phyloP scores from a whole-genome alignment of 1,284 basidiomycete species.

The Leccinum huronense region DNA sequence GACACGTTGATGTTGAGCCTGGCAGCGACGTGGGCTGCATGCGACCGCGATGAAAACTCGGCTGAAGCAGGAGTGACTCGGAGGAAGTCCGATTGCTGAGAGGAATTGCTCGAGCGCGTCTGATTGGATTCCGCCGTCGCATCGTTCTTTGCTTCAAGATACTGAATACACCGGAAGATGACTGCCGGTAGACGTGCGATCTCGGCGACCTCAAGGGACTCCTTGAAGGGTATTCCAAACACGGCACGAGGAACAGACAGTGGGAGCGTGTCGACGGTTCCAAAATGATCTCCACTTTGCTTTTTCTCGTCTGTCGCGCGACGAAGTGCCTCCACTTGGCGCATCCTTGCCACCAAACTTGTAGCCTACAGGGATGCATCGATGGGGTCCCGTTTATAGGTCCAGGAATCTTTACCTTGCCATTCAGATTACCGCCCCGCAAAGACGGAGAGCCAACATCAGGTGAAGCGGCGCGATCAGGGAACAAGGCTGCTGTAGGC shows the following conservation, averaged over 20 bases:
- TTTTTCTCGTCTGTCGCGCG: conserved; percentile 76
- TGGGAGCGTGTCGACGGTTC: conserved; percentile 51
- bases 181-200: conserved; percentile 92
- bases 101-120: conserved; percentile 43
- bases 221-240: conserved; percentile 86
- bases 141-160: conserved; percentile 78
- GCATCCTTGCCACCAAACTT: conserved; percentile 78
- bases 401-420: conserved; percentile 83
- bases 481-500: conserved; percentile 39
- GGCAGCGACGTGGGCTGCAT: conserved; percentile 62
- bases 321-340: conserved; percentile 43
- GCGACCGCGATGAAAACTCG: conserved; percentile 37
- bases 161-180: conserved; percentile 91
- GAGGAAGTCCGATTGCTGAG: conserved; percentile 26
- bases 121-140: conserved; percentile 49
- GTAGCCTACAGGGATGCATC: conserved; percentile 75
- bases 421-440: conserved; percentile 39
- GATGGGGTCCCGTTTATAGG: conserved; percentile 78
- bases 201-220: conserved; percentile 85
- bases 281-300: conserved; percentile 88
- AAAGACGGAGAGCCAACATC: conserved; percentile 44
- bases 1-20: conserved; percentile 61
- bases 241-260: conserved; percentile 66
- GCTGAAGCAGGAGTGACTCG: conserved; percentile 16
- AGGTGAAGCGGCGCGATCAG: conserved; percentile 60